These are phyloP conservation scores for Agaricus subrufescens DNA, from an alignment of 768 basidiomycete genomes.

Conservation along the genomic window DNA sequence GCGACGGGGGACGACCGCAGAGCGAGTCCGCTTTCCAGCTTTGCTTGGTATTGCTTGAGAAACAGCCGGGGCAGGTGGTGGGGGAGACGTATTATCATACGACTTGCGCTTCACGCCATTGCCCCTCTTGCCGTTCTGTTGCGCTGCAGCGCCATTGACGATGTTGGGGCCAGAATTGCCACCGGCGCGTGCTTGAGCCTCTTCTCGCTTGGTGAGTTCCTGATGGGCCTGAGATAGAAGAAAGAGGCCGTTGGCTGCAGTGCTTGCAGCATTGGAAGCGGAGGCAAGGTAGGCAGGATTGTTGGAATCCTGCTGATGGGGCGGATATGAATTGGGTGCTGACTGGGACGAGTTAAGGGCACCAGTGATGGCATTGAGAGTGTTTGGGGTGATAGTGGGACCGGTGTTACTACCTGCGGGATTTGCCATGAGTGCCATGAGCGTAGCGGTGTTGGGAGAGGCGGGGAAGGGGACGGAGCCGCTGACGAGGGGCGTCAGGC, in stretches of 20 bases:
- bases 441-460: slow-evolving; percentile 86
- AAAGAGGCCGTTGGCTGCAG: slow-evolving; percentile 90
- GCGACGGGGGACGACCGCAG: slow-evolving; percentile 21
- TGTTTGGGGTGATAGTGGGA: slow-evolving; percentile 66
- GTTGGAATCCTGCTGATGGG: slow-evolving; percentile 31
- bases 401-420: slow-evolving; percentile 29
- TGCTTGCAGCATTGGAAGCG: slow-evolving; percentile 54
- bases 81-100: slow-evolving; percentile 39
- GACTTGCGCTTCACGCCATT: slow-evolving; percentile 62
- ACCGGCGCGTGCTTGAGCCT: slow-evolving; percentile 63
- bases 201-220: slow-evolving; percentile 93
- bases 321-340: slow-evolving; percentile 30
- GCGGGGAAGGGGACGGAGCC: slow-evolving; percentile 77
- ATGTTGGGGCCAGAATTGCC: slow-evolving; percentile 29
- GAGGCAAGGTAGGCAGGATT: slow-evolving; percentile 29
- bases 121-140: slow-evolving; percentile 44
- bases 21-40: slow-evolving; percentile 35
- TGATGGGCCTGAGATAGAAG: slow-evolving; percentile 93
- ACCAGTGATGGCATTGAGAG: slow-evolving; percentile 76
- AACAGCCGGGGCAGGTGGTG: slow-evolving; percentile 22
- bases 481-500: slow-evolving; percentile 76
- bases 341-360: slow-evolving; percentile 45
- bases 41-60: slow-evolving; percentile 19
- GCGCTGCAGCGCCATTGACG: slow-evolving; percentile 20
- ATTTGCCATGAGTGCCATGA: slow-evolving; percentile 88